These are phyloP conservation scores for Phytophthora pistaciae DNA, from an alignment of 352 stramenopile genomes.

Conservation along the genomic window DNA sequence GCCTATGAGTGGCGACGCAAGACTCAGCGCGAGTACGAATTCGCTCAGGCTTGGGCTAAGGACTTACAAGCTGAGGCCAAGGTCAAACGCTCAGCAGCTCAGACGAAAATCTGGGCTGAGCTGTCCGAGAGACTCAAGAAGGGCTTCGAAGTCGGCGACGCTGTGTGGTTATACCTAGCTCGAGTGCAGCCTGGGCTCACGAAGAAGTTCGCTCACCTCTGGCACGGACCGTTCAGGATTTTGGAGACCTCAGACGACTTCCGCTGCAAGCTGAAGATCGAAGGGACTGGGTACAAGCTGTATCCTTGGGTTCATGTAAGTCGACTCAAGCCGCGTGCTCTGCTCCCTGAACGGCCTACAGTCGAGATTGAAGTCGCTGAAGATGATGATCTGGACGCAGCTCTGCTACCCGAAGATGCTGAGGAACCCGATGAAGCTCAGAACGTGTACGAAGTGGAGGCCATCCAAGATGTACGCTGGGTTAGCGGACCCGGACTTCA, in stretches of 20 bases:
- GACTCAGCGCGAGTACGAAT: background rate
- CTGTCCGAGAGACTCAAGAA: background rate
- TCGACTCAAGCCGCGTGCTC: background rate
- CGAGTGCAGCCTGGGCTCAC: background rate
- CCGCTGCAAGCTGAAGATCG: background rate
- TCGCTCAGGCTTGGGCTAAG: background rate
- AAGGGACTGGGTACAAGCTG: background rate
- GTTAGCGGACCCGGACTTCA: background rate
- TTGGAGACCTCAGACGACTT: background rate
- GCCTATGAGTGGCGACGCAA: background rate
- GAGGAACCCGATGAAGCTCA: background rate
- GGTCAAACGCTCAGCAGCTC: background rate
- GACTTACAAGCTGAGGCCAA: background rate
- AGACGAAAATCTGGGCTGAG: background rate
- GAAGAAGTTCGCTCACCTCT: background rate
- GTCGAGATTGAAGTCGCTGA: background rate
- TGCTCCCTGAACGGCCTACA: background rate
- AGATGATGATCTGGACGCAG: background rate
- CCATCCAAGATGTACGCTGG: slow-evolving; percentile 10
- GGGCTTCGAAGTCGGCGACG: background rate
- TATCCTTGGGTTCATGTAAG: no score
- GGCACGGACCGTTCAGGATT: background rate
- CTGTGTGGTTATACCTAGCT: background rate
- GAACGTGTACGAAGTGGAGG: slow-evolving; percentile 5
- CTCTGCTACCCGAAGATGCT: slow-evolving; percentile 5